Conservation (phyloP, 305 asterid species). For the Petunia hybrid region DNA sequence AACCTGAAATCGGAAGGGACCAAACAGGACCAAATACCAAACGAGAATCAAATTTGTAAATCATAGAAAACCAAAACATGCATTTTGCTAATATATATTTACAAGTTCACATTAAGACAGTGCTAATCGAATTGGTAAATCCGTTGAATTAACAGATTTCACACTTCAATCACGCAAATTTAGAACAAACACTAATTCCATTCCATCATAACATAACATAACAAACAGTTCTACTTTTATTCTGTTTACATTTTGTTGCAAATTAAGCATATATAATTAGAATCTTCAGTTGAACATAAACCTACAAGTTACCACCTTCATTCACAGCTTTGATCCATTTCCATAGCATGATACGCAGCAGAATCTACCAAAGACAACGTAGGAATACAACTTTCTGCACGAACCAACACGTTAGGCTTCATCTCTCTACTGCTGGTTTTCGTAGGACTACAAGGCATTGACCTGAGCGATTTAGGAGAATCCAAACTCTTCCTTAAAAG, state of each 20-base stretch:
- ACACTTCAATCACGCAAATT: not conserved
- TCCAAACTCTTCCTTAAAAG: conserved; percentile 70
- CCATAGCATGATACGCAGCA: conserved; percentile 47
- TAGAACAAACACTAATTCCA: not conserved
- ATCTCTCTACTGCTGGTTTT: conserved; percentile 34
- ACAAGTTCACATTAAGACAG: not conserved
- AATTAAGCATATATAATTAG: not conserved
- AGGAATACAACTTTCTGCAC: conserved; percentile 80
- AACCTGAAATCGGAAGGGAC: not conserved
- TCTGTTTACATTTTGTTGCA: conserved; percentile 14
- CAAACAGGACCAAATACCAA: too few relatives aligned
- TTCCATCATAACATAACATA: not conserved
- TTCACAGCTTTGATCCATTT: conserved; percentile 45
- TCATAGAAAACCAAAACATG: not conserved
- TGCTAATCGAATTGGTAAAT: not conserved
- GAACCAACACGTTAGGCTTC: conserved; percentile 45
- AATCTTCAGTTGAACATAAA: not conserved
- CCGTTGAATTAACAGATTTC: not conserved
- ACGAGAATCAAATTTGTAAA: too few relatives aligned
- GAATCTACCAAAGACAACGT: conserved; percentile 60
- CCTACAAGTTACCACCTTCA: conserved; percentile 16
- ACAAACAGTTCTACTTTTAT: not conserved
- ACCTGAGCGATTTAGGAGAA: conserved; percentile 65
- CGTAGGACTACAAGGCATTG: conserved; percentile 77
- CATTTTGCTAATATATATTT: not conserved